phyloP scores from a whole-genome alignment of 2,329 filamentous ascomycete genomes.

The Phaeosphaeriaceae sp. region DNA sequence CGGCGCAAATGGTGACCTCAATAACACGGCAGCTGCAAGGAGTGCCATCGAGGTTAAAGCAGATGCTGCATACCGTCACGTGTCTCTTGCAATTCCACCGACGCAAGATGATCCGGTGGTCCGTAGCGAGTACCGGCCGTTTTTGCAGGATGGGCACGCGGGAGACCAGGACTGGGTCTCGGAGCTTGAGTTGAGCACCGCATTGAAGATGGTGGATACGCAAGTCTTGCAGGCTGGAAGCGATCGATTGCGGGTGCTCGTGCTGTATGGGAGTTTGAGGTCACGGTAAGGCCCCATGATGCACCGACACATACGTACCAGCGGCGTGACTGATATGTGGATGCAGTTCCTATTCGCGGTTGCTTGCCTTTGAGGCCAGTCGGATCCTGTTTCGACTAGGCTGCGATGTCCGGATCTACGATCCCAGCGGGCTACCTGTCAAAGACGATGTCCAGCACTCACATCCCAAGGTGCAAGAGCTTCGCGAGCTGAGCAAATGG shows the following conservation, averaged over 20 bases:
- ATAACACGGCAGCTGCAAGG: slow-evolving; percentile 32
- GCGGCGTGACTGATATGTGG: too few species aligned
- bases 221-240: slow-evolving; percentile 50
- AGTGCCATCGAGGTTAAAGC: slow-evolving; percentile 13
- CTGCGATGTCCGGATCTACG: slow-evolving; percentile 69
- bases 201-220: slow-evolving; percentile 58
- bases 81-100: slow-evolving; percentile 53
- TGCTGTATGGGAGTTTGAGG: slow-evolving; percentile 67
- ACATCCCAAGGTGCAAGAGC: slow-evolving; percentile 68
- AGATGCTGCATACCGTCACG: slow-evolving; percentile 18
- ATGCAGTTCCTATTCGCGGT: slow-evolving; percentile 64
- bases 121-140: slow-evolving; percentile 63
- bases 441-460: slow-evolving; percentile 67
- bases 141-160: slow-evolving; percentile 54
- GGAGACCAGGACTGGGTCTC: slow-evolving; percentile 63
- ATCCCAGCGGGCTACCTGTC: slow-evolving; percentile 66
- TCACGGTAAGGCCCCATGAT: slow-evolving; percentile 45
- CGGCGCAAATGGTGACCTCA: slow-evolving; percentile 30
- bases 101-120: slow-evolving; percentile 57
- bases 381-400: slow-evolving; percentile 69
- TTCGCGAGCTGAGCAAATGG: slow-evolving; percentile 67
- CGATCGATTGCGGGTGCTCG: slow-evolving; percentile 62
- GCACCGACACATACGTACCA: too few species aligned
- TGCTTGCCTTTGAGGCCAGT: slow-evolving; percentile 66
- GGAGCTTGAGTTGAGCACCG: slow-evolving; percentile 62